Evolutionary conservation across 495 filamentous ascomycete species (phyloP).

Genomic region (Lophium mytilinum): DNA sequence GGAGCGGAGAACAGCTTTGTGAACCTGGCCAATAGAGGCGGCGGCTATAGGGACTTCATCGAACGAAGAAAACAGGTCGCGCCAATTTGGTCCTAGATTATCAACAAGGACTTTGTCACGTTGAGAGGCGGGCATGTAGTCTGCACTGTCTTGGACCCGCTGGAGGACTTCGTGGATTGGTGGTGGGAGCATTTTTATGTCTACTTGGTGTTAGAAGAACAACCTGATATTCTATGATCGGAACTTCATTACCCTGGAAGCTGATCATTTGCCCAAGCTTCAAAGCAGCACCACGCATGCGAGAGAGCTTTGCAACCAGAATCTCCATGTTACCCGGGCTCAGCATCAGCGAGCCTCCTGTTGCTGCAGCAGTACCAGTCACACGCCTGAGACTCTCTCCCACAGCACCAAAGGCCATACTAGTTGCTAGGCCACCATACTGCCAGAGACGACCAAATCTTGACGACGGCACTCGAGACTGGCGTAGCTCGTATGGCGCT

Average conservation of each 20-base stretch:
- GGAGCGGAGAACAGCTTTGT: slow-evolving; percentile 71
- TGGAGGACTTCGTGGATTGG: slow-evolving; percentile 81
- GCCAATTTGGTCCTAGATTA: slow-evolving; percentile 81
- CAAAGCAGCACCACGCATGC: slow-evolving; percentile 96
- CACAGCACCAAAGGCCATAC: slow-evolving; percentile 92
- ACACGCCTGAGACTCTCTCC: slow-evolving; percentile 72
- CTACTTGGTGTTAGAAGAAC: slow-evolving; percentile 43
- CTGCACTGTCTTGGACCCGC: slow-evolving; percentile 90
- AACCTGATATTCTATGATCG: slow-evolving; percentile 63
- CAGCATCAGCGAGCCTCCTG: slow-evolving; percentile 71
- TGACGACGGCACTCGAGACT: slow-evolving; percentile 85
- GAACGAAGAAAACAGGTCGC: slow-evolving; percentile 72
- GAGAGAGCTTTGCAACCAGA: slow-evolving; percentile 81
- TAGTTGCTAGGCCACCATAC: slow-evolving; percentile 84
- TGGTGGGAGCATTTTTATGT: slow-evolving; percentile 88
- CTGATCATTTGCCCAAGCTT: slow-evolving; percentile 97
- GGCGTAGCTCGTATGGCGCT: slow-evolving; percentile 61
- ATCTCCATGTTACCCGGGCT: slow-evolving; percentile 85
- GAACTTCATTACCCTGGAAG: slow-evolving; percentile 57
- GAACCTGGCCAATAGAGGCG: slow-evolving; percentile 96
- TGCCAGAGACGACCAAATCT: slow-evolving; percentile 85
- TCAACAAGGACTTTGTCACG: slow-evolving; percentile 69
- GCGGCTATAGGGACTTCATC: slow-evolving; percentile 90
- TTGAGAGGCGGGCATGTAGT: slow-evolving; percentile 95
- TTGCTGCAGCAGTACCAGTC: slow-evolving; percentile 44